A percentile compares a stretch with the other conserved stretches of the same genome.
phyloP scores from a whole-genome alignment of 805 yeast genomes.

The Metschnikowia noctiluminum region DNA sequence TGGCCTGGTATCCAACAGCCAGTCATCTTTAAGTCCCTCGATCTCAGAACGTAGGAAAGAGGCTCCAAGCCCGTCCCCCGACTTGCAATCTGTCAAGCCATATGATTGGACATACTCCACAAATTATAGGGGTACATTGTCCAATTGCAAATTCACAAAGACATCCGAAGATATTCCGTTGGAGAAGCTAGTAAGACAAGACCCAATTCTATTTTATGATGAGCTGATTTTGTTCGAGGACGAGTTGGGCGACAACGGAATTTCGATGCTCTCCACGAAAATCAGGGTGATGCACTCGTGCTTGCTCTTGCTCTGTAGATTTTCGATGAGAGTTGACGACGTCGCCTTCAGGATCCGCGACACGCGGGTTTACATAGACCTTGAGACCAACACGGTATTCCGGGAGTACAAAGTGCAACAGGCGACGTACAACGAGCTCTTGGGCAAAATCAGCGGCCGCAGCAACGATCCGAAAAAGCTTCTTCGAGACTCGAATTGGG shows the following conservation, averaged over 20 bases:
- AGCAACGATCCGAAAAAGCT: constrained; percentile 41
- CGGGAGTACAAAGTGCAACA: constrained; percentile 73
- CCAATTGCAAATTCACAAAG: constrained; percentile 19
- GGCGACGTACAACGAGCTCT: constrained; percentile 30
- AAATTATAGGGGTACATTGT: constrained; percentile 61
- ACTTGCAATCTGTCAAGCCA: constrained; percentile 65
- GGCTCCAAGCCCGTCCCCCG: constrained; percentile 10
- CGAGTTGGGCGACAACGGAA: constrained; percentile 95
- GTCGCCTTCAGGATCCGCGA: constrained; percentile 83
- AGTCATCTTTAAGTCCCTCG: neutral
- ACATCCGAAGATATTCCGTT: constrained; percentile 54
- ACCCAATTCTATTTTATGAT: constrained; percentile 85
- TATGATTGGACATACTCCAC: constrained; percentile 97
- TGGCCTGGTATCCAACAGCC: neutral
- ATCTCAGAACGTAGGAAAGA: neutral
- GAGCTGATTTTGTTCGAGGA: constrained; percentile 90
- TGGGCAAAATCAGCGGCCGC: constrained; percentile 23
- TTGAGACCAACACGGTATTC: constrained; percentile 57
- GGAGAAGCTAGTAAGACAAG: constrained; percentile 64
- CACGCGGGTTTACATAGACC: constrained; percentile 79
- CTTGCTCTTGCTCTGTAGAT: constrained; percentile 66
- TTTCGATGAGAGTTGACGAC: constrained; percentile 85
- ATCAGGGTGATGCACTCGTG: constrained; percentile 87
- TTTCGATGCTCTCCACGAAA: constrained; percentile 70
- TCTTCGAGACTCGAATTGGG: constrained; percentile 68